These are phyloP conservation scores for Echeveria elegans DNA, from an alignment of 164 flowering plant genomes.

Conservation along the genomic window DNA sequence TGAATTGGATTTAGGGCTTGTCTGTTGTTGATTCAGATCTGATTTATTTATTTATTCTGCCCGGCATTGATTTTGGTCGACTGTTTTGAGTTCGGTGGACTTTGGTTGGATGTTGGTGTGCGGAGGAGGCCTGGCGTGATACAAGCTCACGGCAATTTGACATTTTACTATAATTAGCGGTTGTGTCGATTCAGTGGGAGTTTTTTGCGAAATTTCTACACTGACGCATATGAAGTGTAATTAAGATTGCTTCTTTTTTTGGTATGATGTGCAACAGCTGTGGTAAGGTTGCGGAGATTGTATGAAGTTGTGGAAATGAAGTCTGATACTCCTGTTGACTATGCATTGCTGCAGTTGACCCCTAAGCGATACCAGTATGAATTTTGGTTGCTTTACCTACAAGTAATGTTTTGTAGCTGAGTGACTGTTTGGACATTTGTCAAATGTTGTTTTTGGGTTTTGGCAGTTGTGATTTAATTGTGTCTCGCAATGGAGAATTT, in stretches of 20 bases:
- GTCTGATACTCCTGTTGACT: constrained; percentile 59
- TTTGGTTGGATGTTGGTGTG: not conserved
- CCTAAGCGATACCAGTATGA: constrained; percentile 71
- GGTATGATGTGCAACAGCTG: not conserved
- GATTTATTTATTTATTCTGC: not conserved
- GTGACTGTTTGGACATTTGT: not conserved
- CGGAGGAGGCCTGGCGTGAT: not conserved
- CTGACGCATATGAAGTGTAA: not conserved
- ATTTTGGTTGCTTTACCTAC: not conserved
- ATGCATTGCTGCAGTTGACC: constrained; percentile 72
- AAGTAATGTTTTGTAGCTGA: not conserved
- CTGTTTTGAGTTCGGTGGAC: not conserved
- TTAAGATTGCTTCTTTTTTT: not conserved
- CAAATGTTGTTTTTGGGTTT: not conserved
- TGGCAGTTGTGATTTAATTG: constrained; percentile 85
- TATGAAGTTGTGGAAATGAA: constrained; percentile 37
- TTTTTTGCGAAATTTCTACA: not conserved
- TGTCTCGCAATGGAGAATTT: constrained; percentile 59
- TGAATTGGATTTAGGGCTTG: not conserved
- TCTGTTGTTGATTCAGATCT: constrained; percentile 4
- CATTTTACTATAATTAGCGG: not conserved
- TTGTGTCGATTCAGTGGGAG: not conserved
- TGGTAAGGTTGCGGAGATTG: constrained; percentile 7
- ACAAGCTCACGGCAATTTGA: too few species aligned
- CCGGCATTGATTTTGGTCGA: constrained; percentile 1